A percentile compares a stretch with the other conserved stretches of the same genome.
Conservation (phyloP, 23 red algal species). For the Gracilaria vermiculophylla region DNA sequence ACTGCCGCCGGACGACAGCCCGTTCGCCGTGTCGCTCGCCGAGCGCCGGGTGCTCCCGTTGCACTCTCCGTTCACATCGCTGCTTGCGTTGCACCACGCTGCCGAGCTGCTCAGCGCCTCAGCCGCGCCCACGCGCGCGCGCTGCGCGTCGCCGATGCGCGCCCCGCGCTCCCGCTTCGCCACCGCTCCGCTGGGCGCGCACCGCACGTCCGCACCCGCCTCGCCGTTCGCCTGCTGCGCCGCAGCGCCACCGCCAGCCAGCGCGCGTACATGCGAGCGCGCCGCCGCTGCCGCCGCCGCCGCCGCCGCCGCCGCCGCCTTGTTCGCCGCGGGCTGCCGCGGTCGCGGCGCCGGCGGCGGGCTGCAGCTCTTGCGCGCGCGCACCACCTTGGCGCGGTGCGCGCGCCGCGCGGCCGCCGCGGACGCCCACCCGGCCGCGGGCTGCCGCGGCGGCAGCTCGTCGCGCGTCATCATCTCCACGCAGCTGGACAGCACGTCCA, state of each 20-base stretch:
- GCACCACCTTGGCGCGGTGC: constrained; percentile 37
- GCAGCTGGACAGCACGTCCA: constrained; percentile 51
- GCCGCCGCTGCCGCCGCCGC: not conserved
- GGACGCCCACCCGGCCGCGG: constrained; percentile 42
- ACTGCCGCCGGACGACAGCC: constrained; percentile 51
- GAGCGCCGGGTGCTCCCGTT: not conserved
- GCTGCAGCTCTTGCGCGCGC: constrained; percentile 5
- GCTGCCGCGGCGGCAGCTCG: not conserved
- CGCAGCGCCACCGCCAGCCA: not conserved
- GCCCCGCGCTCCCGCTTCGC: constrained; percentile 18
- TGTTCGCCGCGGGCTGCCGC: not conserved
- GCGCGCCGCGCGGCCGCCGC: constrained; percentile 46
- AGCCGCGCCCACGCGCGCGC: not conserved
- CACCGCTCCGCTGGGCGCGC: not conserved
- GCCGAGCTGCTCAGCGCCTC: constrained; percentile 43
- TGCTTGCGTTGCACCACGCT: not conserved
- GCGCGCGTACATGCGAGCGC: not conserved
- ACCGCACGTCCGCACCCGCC: no score
- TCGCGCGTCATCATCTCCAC: constrained; percentile 59
- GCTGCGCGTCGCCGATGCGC: not conserved
- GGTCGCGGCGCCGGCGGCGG: not conserved
- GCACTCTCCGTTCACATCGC: not conserved
- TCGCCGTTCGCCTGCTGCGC: no score
- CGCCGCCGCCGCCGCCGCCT: not conserved
- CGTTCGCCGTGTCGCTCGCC: constrained; percentile 18